Percentiles rank a stretch among this genome's conserved stretches.
Conservation (phyloP, 2,329 filamentous ascomycete species). For the Teratosphaeria pseudoeucalypti region DNA sequence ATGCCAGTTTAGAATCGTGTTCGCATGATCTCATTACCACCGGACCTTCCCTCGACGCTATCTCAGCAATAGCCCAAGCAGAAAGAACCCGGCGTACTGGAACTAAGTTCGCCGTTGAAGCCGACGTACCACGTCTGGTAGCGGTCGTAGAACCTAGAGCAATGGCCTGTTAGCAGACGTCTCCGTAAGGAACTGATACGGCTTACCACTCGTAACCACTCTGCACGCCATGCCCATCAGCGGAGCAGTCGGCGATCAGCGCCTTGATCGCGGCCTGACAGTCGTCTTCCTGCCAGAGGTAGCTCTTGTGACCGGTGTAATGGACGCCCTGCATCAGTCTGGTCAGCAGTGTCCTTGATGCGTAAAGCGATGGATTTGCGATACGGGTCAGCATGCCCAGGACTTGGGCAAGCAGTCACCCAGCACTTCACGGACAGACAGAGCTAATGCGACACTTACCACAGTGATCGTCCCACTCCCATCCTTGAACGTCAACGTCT, state of each 20-base stretch:
- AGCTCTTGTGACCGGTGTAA: neutral
- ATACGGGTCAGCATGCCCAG: no score
- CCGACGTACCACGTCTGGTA: neutral
- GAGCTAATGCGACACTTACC: neutral
- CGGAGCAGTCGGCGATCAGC: neutral
- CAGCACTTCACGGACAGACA: no score
- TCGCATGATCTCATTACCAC: neutral
- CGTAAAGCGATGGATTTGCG: neutral
- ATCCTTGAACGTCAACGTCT: neutral
- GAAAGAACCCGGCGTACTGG: neutral
- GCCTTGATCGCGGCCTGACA: neutral
- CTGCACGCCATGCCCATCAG: neutral
- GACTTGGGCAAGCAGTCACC: no score
- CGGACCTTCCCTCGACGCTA: neutral
- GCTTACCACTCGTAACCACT: neutral
- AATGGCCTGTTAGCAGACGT: neutral
- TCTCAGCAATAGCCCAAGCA: neutral
- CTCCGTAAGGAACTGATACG: neutral
- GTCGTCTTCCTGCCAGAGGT: neutral
- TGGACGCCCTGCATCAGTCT: neutral
- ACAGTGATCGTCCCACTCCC: neutral
- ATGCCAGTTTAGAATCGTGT: neutral
- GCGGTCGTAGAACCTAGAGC: neutral
- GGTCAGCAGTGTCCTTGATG: neutral
- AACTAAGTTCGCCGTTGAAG: neutral